Base-by-base conservation (phyloP, 2,329 filamentous ascomycete species). In the Aurifilum marmelostoma region DNA sequence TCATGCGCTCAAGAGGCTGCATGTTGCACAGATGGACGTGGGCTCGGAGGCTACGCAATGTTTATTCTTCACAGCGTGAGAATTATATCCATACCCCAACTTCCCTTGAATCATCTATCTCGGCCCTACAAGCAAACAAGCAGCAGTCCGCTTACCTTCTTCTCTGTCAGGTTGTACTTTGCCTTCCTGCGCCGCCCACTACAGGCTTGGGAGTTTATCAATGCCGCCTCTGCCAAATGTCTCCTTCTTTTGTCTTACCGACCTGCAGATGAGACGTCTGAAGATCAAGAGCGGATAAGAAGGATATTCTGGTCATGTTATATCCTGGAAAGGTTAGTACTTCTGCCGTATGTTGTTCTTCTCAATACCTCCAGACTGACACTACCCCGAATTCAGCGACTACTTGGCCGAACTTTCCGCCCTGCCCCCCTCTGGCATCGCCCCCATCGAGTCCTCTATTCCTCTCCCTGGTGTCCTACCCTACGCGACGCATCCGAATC, bases 261-360 rank as follows among this genome's bases (percentile, higher is more conserved):
- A 1, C 75, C 76, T 0, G 74, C 72, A 3, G 77, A 75, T 11
- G 77, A 79, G 39, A 75, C 75, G 0, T 71, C 73, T 0, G 80
- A 84, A 69, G 81, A 83, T 3, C 76, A 80, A 50, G 84, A 86
- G 72, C 82, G 84, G 2, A 80, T 85, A 0, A 76, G 82, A 18
- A 77, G 84, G 1, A 85, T 86, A 65, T 87, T 86, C 70, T 87
- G 84, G 84, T 83, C 84, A 0, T 86, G 84, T 68, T 86, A 85
- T 67, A 84, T 87, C 14, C 77, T 87, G 0, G 84, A 87, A 73
- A 85, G 61, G 61, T 66, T 12, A 43, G 9, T 18, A 5, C 1
- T n/a, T 7, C 9, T 5, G 8, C 34, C 34, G 8, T 4, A 41
- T n/a, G 2, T 43, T 37, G 2, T n/a, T 34, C 37, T 24, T 41